These are phyloP conservation scores for Linum usitatissimum DNA, from an alignment of 345 rosid genomes.

Conservation along the genomic window DNA sequence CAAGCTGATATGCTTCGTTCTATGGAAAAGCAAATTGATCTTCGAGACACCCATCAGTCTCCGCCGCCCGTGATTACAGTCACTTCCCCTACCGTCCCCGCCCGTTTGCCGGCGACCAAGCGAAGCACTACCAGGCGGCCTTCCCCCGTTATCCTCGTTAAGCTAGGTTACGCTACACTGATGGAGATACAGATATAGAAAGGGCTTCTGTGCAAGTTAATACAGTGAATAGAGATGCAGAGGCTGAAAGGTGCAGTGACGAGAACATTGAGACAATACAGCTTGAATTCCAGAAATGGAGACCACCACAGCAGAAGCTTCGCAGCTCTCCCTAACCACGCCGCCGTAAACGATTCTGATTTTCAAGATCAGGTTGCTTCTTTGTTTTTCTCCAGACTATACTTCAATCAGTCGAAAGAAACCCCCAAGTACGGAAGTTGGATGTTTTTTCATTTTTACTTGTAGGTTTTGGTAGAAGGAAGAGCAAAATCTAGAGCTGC, in stretches of 20 bases:
- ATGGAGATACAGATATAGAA: background rate
- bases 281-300: slow-evolving; percentile 28
- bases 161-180: background rate
- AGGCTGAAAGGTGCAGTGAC: slow-evolving; percentile 33
- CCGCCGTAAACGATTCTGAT: slow-evolving; percentile 23
- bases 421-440: background rate
- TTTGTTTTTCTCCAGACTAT: slow-evolving; percentile 1
- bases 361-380: slow-evolving; percentile 50
- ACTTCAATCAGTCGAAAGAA: background rate
- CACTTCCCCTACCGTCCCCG: background rate
- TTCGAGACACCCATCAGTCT: background rate
- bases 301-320: slow-evolving; percentile 25
- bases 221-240: slow-evolving; percentile 28
- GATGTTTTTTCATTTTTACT: background rate
- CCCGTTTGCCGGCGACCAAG: background rate
- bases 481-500: slow-evolving; percentile 86
- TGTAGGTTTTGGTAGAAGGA: slow-evolving; percentile 79
- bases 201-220: background rate
- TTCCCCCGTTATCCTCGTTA: background rate
- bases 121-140: background rate
- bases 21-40: too few relatives aligned
- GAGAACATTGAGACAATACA: slow-evolving; percentile 17
- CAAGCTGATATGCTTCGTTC: too few relatives aligned
- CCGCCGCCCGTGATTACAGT: background rate
- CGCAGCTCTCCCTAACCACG: slow-evolving; percentile 57